Base-by-base conservation (phyloP, 2,329 filamentous ascomycete genomes). In the Fusarium albosuccineum region DNA sequence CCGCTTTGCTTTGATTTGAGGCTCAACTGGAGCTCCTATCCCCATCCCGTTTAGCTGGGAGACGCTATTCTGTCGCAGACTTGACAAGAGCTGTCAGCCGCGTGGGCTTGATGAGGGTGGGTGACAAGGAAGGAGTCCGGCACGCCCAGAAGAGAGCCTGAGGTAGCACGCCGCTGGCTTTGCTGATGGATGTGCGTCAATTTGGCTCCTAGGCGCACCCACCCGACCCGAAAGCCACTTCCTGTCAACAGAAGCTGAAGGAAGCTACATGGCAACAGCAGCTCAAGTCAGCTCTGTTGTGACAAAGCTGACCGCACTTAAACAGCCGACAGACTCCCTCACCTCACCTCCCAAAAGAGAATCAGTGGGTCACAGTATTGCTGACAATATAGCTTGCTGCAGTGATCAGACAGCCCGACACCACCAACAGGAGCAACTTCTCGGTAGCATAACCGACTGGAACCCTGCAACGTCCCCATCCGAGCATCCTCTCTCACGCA, bases 1-100 rank as follows among this genome's bases (percentile, higher is more conserved):
- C 61, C 55, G 55, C 56, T 52, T 44, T 46, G 55, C 56, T 52
- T 44, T 46, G 55, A 57, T 64, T 68, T 72, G 60, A 72, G 62
- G 60, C 70, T 72, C 70, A 70, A 63, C 26, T 49, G 49, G 48
- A 50, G 51, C 33, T 33, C 33, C 9, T n/a, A 44, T 57, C 61
- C 33, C 9, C 29, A 44, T 57, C 61, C 57, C 58, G 30, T 59
- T 14, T 29, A 55, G 53, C 53, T 57, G 40, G 51, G 59, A 45
- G 57, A 52, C 58, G 45, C 42, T 57, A 53, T 51, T 49, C 42
- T 33, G 40, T 46, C 37, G 50, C 22, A 54, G 53, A 33, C 50
- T 42, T 48, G 42, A 36, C 17, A 33, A 29, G 5, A 41, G 34
- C 36, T 40, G 39, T 49, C 45, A 36, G 16, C 16, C 40, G 33